Base-by-base conservation (phyloP, 352 stramenopile species). In the Blastocystis sp. region DNA sequence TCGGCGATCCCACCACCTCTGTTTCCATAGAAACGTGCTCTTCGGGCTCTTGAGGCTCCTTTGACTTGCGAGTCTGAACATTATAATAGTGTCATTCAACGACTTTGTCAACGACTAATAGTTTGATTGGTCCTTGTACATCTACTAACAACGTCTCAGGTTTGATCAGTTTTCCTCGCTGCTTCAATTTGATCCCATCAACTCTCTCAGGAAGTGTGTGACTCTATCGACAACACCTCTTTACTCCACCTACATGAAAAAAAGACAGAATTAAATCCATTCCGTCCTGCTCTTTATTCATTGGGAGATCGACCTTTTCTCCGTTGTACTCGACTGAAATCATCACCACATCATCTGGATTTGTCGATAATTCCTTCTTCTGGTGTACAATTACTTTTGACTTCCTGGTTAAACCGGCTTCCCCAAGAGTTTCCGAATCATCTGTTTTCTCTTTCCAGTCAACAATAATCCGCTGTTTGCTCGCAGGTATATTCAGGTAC, bases 251-350 rank as follows among this genome's bases (percentile, higher is more conserved):
- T 47, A 85, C 73, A n/a, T 66, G 13, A 30, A 85, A 85, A 85
- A 85, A 85, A 30, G 34, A 7, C 18, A 56, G 63, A 24, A 85
- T 43, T 34, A 85, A 13, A 41, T 85, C 73, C 2, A 62, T 68
- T 16, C 26, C 59, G 13, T 85, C 73, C 30, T 85, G 47, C 68
- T 85, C 73, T 45, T 85, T 85, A 45, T 85, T 65, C 50, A 85
- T 85, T 3, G 34, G 37, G 18, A 66, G 54, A 37, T 68, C 73
- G 53, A 13, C 39, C 20, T 8, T 85, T 55, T 85, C 73, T 66
- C 73, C 73, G 20, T 85, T 62, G 30, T 85, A 85, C 54, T 68
- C 45, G 26, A 85, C 73, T 13, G 30, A 4, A 68, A 85, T 45
- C 9, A 54, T 13, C 0, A 66, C 30, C 5, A 16, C 54, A 43